Base-by-base conservation (phyloP, 768 basidiomycete genomes). In the Russula sp. region DNA sequence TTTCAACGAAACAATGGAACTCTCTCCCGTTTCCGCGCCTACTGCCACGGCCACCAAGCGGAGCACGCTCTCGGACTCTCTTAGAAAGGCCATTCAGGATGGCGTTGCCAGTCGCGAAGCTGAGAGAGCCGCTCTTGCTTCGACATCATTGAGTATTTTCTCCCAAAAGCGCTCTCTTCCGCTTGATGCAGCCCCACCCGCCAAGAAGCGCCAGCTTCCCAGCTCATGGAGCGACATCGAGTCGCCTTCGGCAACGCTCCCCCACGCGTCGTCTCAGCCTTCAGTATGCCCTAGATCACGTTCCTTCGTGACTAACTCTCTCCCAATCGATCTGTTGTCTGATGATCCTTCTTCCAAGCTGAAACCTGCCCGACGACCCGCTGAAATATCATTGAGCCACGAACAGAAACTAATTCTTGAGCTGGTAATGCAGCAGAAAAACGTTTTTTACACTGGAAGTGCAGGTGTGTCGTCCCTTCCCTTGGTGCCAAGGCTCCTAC, bases 361-460 rank as follows among this genome's bases (percentile, higher is more conserved):
- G 5, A 69, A 64, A 52, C 35, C 54, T 39, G 66, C 49, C 65
- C 2, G 72, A 73, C 54, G 20, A 62, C 69, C 71, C 39, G 72
- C 82, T 2, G 64, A 74, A 2, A 74, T 94, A 20, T 81, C 83
- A 66, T 78, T 98, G 62, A 96, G 94, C 73, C 75, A 81, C 63
- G 95, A 98, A 71, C 97, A 99, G 75, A 85, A 78, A 56, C 82
- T 88, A 63, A 91, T 99, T 53, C 76, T 97, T 64, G 80, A 82
- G 62, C 78, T 97, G 40, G 94, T 94, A 1, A 77, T 86, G 39
- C 77, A 83, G 13, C 85, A 84, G 3, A 73, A 85, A 51, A 96
- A 86, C 69, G 70, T 98, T 35, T 99, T 99, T 71, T 99, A 98
- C 73, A 99, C 96, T 1, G 97, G 97, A 32, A 93, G 91, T 77